These are phyloP conservation scores for Ceriops tagal DNA, from an alignment of 345 rosid genomes.

Conservation along the genomic window DNA sequence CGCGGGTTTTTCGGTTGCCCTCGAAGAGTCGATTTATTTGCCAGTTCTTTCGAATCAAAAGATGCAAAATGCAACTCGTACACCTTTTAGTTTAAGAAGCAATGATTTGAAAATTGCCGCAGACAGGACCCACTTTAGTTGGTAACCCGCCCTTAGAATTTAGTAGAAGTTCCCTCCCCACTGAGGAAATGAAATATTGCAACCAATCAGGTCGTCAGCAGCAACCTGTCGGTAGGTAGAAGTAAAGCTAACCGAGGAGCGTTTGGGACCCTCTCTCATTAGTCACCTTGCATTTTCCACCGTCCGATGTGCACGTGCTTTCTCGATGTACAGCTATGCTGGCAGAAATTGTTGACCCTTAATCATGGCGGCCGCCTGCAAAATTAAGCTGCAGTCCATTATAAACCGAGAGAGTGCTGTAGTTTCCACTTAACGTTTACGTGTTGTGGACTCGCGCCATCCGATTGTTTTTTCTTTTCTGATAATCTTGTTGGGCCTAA, in stretches of 20 bases:
- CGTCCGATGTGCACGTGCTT: neutral
- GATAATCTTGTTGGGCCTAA: neutral
- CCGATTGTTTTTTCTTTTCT: neutral
- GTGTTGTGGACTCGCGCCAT: slow-evolving; percentile 21
- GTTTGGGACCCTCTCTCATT: neutral
- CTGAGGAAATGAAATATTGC: too few relatives aligned
- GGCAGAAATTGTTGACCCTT: neutral
- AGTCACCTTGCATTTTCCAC: neutral
- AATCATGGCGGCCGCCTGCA: slow-evolving; percentile 10
- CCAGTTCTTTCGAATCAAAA: neutral
- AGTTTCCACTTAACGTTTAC: slow-evolving; percentile 10
- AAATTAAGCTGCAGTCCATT: neutral
- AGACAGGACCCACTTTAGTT: neutral
- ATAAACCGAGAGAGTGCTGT: neutral
- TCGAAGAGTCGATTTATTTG: neutral
- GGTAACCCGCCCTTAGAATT: neutral
- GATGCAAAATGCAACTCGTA: neutral
- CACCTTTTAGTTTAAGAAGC: neutral
- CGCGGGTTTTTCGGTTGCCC: neutral
- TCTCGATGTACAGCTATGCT: neutral
- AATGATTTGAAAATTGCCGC: neutral
- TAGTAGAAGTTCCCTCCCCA: neutral
- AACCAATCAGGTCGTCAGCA: neutral
- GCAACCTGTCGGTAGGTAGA: slow-evolving; percentile 9
- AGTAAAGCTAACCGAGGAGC: neutral